These are phyloP conservation scores for Firmiana major DNA, from an alignment of 345 rosid genomes.

Conservation along the genomic window DNA sequence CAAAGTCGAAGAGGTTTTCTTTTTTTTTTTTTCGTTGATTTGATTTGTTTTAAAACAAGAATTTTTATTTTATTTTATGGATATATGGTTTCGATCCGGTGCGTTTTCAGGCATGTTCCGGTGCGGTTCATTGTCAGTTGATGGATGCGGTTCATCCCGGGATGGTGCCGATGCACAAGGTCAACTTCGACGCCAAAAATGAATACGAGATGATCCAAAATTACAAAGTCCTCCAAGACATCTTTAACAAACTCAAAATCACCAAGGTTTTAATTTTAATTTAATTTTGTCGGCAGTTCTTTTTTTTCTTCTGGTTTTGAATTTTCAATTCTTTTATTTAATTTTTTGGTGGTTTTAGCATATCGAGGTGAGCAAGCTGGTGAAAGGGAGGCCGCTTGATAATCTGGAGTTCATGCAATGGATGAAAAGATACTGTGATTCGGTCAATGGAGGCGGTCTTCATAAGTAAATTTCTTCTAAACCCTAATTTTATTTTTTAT, in stretches of 20 bases:
- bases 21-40: not conserved
- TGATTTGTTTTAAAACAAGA: not conserved
- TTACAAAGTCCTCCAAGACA: slow-evolving; percentile 93
- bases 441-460: slow-evolving; percentile 57
- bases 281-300: not conserved
- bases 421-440: slow-evolving; percentile 95
- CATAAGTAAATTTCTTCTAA: slow-evolving; percentile 36
- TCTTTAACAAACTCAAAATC: slow-evolving; percentile 91
- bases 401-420: slow-evolving; percentile 98
- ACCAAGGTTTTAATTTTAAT: slow-evolving; percentile 57
- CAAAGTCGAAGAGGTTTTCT: slow-evolving; percentile 89
- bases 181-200: slow-evolving; percentile 87
- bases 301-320: not conserved
- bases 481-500: not conserved
- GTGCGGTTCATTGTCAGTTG: slow-evolving; percentile 91
- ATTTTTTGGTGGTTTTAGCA: slow-evolving; percentile 40
- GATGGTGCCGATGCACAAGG: slow-evolving; percentile 96
- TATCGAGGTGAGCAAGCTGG: slow-evolving; percentile 84
- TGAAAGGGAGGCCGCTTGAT: slow-evolving; percentile 94
- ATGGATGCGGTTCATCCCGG: slow-evolving; percentile 92
- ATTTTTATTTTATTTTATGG: not conserved
- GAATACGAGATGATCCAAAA: slow-evolving; percentile 99
- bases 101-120: slow-evolving; percentile 66
- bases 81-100: not conserved
- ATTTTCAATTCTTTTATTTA: not conserved